Percentiles rank a stretch among this genome's conserved stretches.
Evolutionary conservation across 1,284 basidiomycete genomes (phyloP).

Genomic region (Sutorius eximius): DNA sequence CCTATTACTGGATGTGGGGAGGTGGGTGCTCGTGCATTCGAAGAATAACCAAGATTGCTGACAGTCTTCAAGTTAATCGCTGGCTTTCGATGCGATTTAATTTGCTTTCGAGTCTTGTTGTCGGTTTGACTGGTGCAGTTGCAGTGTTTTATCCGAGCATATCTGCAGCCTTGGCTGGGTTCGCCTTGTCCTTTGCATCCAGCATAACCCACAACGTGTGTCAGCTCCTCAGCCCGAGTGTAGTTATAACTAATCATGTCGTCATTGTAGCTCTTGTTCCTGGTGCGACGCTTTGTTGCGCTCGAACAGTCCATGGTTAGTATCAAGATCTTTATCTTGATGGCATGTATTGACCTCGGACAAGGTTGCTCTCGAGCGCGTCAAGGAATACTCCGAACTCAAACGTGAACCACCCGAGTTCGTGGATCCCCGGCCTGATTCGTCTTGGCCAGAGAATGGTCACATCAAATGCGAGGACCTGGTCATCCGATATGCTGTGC

Average conservation of each 20-base stretch:
- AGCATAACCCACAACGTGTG: conserved; percentile 74
- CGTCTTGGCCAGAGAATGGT: conserved; percentile 80
- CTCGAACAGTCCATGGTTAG: conserved; percentile 89
- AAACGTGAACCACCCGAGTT: conserved; percentile 77
- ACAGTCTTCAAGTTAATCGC: conserved; percentile 57
- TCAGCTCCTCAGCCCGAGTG: conserved; percentile 11
- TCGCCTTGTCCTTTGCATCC: conserved; percentile 80
- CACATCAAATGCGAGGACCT: conserved; percentile 78
- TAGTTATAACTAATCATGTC: conserved; percentile 28
- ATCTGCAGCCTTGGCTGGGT: conserved; percentile 78
- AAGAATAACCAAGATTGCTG: not conserved
- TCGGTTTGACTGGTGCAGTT: conserved; percentile 71
- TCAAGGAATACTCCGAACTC: conserved; percentile 88
- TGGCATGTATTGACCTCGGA: conserved; percentile 8
- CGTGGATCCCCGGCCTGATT: conserved; percentile 80
- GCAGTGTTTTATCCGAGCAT: conserved; percentile 71
- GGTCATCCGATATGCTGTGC: conserved; percentile 83
- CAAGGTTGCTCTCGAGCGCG: conserved; percentile 85
- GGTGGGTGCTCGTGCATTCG: conserved; percentile 40
- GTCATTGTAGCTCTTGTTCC: conserved; percentile 46
- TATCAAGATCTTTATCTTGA: not conserved
- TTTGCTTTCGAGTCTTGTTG: conserved; percentile 68
- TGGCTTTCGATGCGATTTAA: conserved; percentile 86
- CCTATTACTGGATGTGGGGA: conserved; percentile 85
- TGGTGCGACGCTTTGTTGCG: conserved; percentile 74